These are phyloP conservation scores for Saposhnikovia divaricata DNA, from an alignment of 129 eudicot genomes.

Conservation along the genomic window DNA sequence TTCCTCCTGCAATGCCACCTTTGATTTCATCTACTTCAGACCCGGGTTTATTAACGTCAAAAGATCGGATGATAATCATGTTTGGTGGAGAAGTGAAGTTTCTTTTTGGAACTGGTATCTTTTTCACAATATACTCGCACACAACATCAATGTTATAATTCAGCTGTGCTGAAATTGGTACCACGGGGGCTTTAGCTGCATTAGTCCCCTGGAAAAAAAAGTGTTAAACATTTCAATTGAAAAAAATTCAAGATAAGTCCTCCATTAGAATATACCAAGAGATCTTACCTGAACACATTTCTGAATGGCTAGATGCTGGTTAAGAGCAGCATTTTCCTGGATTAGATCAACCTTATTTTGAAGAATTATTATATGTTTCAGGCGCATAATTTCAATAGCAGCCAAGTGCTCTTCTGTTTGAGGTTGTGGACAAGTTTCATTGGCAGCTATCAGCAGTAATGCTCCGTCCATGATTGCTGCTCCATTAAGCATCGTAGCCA, in stretches of 20 bases:
- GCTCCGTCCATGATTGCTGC: slow-evolving; percentile 99
- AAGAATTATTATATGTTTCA: slow-evolving; percentile 84
- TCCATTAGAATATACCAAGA: background rate
- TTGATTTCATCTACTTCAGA: slow-evolving; percentile 79
- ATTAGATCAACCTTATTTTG: slow-evolving; percentile 94
- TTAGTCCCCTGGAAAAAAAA: slow-evolving; percentile 62
- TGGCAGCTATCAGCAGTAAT: slow-evolving; percentile 96
- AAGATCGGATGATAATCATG: slow-evolving; percentile 93
- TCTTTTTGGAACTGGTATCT: slow-evolving; percentile 84
- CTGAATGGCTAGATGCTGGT: slow-evolving; percentile 87
- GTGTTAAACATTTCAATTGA: background rate
- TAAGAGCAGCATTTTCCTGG: slow-evolving; percentile 85
- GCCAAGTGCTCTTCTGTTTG: slow-evolving; percentile 98
- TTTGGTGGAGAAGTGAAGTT: slow-evolving; percentile 87
- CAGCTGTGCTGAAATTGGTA: slow-evolving; percentile 93
- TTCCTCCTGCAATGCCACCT: slow-evolving; percentile 99
- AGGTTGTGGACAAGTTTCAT: slow-evolving; percentile 98
- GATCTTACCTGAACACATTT: slow-evolving; percentile 74
- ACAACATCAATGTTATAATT: slow-evolving; percentile 91
- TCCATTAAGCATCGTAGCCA: slow-evolving; percentile 99
- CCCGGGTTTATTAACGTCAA: slow-evolving; percentile 93
- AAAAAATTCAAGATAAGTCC: background rate
- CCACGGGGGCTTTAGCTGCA: slow-evolving; percentile 88
- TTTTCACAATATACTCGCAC: slow-evolving; percentile 72
- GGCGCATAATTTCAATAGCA: slow-evolving; percentile 97